These are phyloP conservation scores for Silene latifolia DNA, from an alignment of 148 eudicot genomes.

Conservation along the genomic window DNA sequence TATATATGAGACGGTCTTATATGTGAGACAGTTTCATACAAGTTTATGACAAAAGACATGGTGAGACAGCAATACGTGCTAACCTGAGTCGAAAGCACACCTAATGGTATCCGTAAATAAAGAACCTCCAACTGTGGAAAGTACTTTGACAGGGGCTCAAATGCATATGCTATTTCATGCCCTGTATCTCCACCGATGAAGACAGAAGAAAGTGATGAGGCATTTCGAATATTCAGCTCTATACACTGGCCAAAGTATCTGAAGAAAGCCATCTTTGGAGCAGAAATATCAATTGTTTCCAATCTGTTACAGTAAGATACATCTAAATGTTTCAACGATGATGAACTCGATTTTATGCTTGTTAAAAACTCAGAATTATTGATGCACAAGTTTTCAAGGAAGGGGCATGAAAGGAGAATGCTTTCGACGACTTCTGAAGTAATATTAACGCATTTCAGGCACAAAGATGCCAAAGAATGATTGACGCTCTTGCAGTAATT, in stretches of 20 bases:
- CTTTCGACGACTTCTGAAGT: constrained; percentile 1
- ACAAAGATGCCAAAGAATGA: neutral
- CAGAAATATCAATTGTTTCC: constrained; percentile 4
- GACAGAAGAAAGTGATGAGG: neutral
- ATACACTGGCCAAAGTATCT: neutral
- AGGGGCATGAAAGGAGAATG: constrained; percentile 2
- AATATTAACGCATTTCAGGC: neutral
- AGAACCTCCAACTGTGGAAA: constrained; percentile 17
- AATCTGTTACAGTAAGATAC: neutral
- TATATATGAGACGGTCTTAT: no score
- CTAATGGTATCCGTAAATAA: neutral
- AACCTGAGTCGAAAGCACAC: neutral
- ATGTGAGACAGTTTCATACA: no score
- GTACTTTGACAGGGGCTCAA: constrained; percentile 2
- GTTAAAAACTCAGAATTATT: neutral
- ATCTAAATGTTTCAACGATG: constrained; percentile 12
- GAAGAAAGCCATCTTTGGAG: neutral
- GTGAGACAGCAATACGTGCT: neutral
- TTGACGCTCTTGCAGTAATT: neutral
- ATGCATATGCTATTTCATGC: neutral
- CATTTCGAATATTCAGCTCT: constrained; percentile 2
- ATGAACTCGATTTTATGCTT: neutral
- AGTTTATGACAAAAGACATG: no score
- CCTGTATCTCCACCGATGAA: neutral
- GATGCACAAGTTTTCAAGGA: constrained; percentile 5